A percentile compares a stretch with the other conserved stretches of the same genome.
phyloP scores from a whole-genome alignment of 139 green algal genomes.

The Trebouxia sp. region DNA sequence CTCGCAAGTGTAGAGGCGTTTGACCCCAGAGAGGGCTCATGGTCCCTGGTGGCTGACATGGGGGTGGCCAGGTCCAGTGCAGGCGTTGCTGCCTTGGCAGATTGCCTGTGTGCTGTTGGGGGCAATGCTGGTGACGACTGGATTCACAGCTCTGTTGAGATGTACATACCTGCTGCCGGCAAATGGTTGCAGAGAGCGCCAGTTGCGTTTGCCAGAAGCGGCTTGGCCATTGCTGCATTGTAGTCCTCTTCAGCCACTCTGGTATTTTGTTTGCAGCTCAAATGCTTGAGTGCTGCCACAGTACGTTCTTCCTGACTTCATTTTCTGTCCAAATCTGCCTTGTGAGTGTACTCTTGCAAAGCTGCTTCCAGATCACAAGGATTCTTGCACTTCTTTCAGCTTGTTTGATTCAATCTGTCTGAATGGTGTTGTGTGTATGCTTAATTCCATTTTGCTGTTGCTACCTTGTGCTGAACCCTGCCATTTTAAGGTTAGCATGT shows the following conservation, averaged over 20 bases:
- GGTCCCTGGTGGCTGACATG: constrained; percentile 53
- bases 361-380: too few species aligned
- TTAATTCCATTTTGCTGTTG: too few species aligned
- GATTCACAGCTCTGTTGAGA: constrained; percentile 46
- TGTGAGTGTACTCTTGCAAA: too few species aligned
- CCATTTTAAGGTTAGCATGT: too few species aligned
- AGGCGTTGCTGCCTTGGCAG: constrained; percentile 51
- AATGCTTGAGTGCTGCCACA: neutral
- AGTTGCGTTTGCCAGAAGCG: constrained; percentile 50
- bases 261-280: neutral
- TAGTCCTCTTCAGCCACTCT: neutral
- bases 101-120: constrained; percentile 58
- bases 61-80: constrained; percentile 43
- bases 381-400: too few species aligned
- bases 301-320: neutral
- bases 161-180: constrained; percentile 38
- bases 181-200: constrained; percentile 46
- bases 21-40: constrained; percentile 68
- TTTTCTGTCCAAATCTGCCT: too few species aligned
- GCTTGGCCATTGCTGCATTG: constrained; percentile 54
- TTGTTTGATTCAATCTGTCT: too few species aligned
- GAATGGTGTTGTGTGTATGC: too few species aligned
- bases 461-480: too few species aligned
- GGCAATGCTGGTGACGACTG: constrained; percentile 49
- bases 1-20: constrained; percentile 59